These are phyloP conservation scores for Plasmopara halstedii DNA, from an alignment of 352 stramenopile genomes.

Conservation along the genomic window DNA sequence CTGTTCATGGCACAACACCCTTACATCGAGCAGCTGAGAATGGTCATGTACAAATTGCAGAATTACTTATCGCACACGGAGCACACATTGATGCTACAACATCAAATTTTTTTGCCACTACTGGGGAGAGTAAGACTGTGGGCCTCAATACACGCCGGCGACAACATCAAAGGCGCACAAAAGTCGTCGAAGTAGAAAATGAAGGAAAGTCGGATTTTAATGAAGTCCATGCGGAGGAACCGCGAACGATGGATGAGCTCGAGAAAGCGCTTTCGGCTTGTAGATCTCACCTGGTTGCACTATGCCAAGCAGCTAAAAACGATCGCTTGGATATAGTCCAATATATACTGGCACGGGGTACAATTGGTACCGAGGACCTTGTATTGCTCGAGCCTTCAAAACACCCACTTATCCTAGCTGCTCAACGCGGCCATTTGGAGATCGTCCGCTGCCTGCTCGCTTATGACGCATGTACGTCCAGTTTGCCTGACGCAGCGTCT, in stretches of 20 bases:
- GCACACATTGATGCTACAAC: slow-evolving; percentile 55
- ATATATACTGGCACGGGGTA: slow-evolving; percentile 23
- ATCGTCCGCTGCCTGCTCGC: slow-evolving; percentile 38
- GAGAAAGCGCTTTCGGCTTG: slow-evolving; percentile 17
- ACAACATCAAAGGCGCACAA: slow-evolving; percentile 16
- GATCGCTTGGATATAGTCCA: slow-evolving; percentile 48
- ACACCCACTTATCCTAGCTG: slow-evolving; percentile 38
- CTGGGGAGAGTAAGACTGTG: slow-evolving; percentile 3
- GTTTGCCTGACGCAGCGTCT: slow-evolving; percentile 29
- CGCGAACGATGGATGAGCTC: slow-evolving; percentile 15
- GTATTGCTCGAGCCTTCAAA: slow-evolving; percentile 19
- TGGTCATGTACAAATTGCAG: slow-evolving; percentile 39
- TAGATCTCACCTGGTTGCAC: slow-evolving; percentile 25
- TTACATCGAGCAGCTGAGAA: slow-evolving; percentile 47
- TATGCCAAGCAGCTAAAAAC: slow-evolving; percentile 44
- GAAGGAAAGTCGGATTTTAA: slow-evolving; percentile 5
- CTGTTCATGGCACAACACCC: slow-evolving; percentile 38
- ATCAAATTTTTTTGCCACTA: slow-evolving; percentile 34
- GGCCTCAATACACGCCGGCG: slow-evolving; percentile 6
- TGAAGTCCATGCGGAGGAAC: slow-evolving; percentile 8
- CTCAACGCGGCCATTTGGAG: slow-evolving; percentile 35
- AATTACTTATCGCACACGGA: slow-evolving; percentile 38
- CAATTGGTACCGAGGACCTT: slow-evolving; percentile 15
- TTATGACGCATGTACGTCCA: slow-evolving; percentile 24
- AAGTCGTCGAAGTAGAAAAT: slow-evolving; percentile 16